Evolutionary conservation across 2,329 filamentous ascomycete genomes (phyloP).

Genomic region (Botryotinia globosa): DNA sequence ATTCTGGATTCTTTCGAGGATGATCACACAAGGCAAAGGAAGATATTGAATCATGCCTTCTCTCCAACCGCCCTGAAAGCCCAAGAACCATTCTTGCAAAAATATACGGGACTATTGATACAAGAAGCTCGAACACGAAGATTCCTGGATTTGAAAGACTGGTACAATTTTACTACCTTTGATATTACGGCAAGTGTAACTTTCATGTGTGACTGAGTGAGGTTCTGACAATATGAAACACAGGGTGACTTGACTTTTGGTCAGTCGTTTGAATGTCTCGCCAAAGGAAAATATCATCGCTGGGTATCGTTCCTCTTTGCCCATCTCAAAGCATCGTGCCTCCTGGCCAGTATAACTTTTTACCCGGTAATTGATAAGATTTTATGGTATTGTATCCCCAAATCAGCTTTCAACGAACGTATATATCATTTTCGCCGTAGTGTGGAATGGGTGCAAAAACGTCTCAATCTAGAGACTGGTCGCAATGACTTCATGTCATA

Average conservation of each 20-base stretch:
- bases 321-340: neutral
- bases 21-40: constrained; percentile 33
- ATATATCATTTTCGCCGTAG: neutral
- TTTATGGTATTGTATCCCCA: neutral
- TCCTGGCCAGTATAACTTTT: neutral
- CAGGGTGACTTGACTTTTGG: neutral
- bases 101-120: constrained; percentile 19
- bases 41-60: constrained; percentile 35
- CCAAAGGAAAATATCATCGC: neutral
- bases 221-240: neutral
- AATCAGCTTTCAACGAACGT: neutral
- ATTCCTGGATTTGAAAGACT: constrained; percentile 28
- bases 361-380: neutral
- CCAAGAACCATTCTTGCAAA: constrained; percentile 33
- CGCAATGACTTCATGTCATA: constrained; percentile 41
- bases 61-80: constrained; percentile 35
- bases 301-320: neutral
- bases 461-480: constrained; percentile 25
- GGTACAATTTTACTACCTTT: constrained; percentile 24
- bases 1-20: constrained; percentile 3
- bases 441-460: neutral
- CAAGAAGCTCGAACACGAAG: constrained; percentile 2
- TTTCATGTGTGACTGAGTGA: neutral
- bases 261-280: neutral
- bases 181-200: constrained; percentile 25